These are phyloP conservation scores for Tylopilus felleus DNA, from an alignment of 768 basidiomycete species.

Conservation along the genomic window DNA sequence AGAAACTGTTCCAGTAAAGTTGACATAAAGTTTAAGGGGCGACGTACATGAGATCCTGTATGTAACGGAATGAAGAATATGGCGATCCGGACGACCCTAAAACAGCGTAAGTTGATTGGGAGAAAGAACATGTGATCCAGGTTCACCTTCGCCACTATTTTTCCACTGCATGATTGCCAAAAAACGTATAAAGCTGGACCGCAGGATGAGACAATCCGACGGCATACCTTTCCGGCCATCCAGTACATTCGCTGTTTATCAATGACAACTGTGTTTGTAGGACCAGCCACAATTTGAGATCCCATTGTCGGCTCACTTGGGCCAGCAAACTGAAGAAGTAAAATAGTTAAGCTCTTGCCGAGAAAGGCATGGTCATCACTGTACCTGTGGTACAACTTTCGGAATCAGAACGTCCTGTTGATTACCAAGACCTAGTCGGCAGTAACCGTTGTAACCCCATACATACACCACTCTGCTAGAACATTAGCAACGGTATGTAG, in stretches of 20 bases:
- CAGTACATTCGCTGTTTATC: constrained; percentile 86
- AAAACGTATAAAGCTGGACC: not conserved
- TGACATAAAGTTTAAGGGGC: not conserved
- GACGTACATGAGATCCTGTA: constrained; percentile 80
- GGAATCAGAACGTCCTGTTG: constrained; percentile 81
- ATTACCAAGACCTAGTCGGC: constrained; percentile 83
- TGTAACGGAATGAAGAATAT: constrained; percentile 80
- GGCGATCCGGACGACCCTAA: constrained; percentile 88
- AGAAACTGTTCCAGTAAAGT: constrained; percentile 1
- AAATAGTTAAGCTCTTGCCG: not conserved
- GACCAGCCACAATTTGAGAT: constrained; percentile 67
- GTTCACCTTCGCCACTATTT: constrained; percentile 83
- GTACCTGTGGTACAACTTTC: constrained; percentile 76
- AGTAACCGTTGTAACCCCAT: constrained; percentile 91
- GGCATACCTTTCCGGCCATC: constrained; percentile 73
- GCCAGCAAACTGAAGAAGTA: constrained; percentile 61
- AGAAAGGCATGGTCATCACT: constrained; percentile 2
- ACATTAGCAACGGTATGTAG: constrained; percentile 6
- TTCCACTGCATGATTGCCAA: constrained; percentile 71
- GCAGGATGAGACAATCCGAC: not conserved
- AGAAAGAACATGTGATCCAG: not conserved
- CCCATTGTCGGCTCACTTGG: constrained; percentile 63
- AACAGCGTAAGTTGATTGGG: constrained; percentile 6
- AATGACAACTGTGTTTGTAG: constrained; percentile 77
- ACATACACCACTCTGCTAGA: constrained; percentile 63